Conservation (phyloP, 108 stramenopile species). For the Nitzschia palea region DNA sequence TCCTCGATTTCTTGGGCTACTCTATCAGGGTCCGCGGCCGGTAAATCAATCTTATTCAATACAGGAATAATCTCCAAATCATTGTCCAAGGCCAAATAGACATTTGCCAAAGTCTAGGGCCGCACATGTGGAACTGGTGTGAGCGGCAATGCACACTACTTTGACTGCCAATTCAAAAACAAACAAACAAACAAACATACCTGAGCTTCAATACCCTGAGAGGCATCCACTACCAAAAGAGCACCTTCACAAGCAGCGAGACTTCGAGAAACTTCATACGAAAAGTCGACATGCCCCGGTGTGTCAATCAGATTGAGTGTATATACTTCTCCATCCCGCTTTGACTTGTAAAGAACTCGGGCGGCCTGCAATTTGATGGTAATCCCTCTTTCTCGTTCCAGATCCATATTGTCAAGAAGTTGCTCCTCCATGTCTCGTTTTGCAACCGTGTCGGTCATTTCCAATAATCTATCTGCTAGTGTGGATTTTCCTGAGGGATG, state of each 20-base stretch:
- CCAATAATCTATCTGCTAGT: constrained; percentile 92
- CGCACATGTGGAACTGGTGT: background rate
- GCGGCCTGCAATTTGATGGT: constrained; percentile 99
- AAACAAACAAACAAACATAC: too few relatives aligned
- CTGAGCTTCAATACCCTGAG: constrained; percentile 99
- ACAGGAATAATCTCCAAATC: constrained; percentile 97
- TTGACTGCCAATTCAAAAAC: background rate
- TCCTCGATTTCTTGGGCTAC: constrained; percentile 92
- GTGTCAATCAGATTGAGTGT: constrained; percentile 72
- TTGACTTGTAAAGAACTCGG: constrained; percentile 85
- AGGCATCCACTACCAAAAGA: constrained; percentile 95
- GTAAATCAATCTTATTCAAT: constrained; percentile 98
- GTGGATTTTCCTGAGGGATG: constrained; percentile 79
- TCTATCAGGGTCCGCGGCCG: constrained; percentile 96
- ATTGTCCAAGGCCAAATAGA: constrained; percentile 95
- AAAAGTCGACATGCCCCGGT: constrained; percentile 96
- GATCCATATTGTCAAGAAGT: constrained; percentile 95
- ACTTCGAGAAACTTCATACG: constrained; percentile 95
- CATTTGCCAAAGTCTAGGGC: constrained; percentile 92
- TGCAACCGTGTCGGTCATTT: constrained; percentile 86
- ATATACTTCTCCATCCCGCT: constrained; percentile 83
- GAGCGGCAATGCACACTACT: background rate
- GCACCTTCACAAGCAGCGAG: constrained; percentile 99
- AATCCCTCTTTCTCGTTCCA: constrained; percentile 98
- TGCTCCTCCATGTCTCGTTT: constrained; percentile 92